phyloP scores from a whole-genome alignment of 2,329 filamentous ascomycete species.

The Diaporthe eres region DNA sequence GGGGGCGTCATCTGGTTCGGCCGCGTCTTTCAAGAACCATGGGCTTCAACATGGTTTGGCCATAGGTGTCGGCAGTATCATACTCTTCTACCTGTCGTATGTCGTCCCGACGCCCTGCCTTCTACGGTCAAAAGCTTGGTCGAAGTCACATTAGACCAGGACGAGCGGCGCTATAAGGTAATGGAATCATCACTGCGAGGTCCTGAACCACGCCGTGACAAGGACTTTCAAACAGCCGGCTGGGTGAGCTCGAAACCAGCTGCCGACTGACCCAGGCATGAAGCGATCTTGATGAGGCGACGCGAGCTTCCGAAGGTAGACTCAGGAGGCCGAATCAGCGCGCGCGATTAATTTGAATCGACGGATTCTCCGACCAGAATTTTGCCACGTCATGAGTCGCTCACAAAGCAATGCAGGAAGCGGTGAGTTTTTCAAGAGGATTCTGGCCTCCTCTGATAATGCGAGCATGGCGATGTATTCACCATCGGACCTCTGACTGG shows the following conservation, averaged over 20 bases:
- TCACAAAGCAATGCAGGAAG: not conserved
- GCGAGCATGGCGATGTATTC: not conserved
- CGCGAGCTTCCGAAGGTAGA: not conserved
- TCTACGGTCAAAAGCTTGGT: not conserved
- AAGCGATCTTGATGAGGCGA: not conserved
- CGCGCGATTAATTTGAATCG: not conserved
- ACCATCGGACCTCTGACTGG: not conserved
- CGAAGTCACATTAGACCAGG: not conserved
- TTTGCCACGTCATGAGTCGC: conserved; percentile 28
- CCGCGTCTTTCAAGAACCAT: not conserved
- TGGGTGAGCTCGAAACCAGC: not conserved
- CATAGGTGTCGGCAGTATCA: not conserved
- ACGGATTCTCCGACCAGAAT: not conserved
- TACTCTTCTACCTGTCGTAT: not conserved
- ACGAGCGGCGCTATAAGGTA: not conserved
- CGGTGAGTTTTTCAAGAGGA: conserved; percentile 12
- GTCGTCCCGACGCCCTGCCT: not conserved
- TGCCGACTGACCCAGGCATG: not conserved
- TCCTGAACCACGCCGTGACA: not conserved
- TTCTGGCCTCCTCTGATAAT: not conserved
- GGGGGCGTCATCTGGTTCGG: not conserved
- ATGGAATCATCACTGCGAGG: not conserved
- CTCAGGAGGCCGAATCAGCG: not conserved
- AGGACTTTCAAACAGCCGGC: not conserved
- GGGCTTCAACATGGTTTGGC: not conserved